Evolutionary conservation across 495 filamentous ascomycete genomes (phyloP).

Genomic region (Lasiosphaeria hispida): DNA sequence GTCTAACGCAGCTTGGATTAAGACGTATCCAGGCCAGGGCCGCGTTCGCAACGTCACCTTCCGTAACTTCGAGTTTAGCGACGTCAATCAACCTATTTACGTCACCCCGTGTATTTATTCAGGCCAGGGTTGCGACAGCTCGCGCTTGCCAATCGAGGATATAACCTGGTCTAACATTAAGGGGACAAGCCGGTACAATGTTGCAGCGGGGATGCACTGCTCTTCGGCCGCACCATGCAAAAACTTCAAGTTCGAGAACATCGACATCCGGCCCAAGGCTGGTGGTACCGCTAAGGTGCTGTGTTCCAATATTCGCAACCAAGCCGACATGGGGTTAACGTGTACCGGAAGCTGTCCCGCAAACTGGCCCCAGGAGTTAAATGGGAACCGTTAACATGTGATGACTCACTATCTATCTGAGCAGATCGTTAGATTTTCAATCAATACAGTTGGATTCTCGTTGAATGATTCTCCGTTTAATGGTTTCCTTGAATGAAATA

Average conservation of each 20-base stretch:
- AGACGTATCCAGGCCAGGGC: conserved; percentile 50
- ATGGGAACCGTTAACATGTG: conserved; percentile 34
- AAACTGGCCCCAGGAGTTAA: conserved; percentile 44
- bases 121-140: conserved; percentile 46
- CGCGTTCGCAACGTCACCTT: conserved; percentile 53
- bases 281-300: conserved; percentile 44
- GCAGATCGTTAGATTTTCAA: no score
- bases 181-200: conserved; percentile 54
- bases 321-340: conserved; percentile 32
- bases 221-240: conserved; percentile 46
- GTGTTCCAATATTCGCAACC: conserved; percentile 45
- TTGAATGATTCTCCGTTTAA: no score
- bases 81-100: conserved; percentile 57
- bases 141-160: conserved; percentile 47
- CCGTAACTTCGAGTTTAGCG: conserved; percentile 44
- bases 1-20: conserved; percentile 55
- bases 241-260: conserved; percentile 46
- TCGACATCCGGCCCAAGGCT: conserved; percentile 47
- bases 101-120: conserved; percentile 59
- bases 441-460: no score
- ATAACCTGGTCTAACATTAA: conserved; percentile 57
- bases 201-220: conserved; percentile 55
- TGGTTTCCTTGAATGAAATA: no score
- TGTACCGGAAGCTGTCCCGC: conserved; percentile 46
- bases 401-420: no score